phyloP scores from a whole-genome alignment of 495 filamentous ascomycete species.

The Venustampulla echinocandica region DNA sequence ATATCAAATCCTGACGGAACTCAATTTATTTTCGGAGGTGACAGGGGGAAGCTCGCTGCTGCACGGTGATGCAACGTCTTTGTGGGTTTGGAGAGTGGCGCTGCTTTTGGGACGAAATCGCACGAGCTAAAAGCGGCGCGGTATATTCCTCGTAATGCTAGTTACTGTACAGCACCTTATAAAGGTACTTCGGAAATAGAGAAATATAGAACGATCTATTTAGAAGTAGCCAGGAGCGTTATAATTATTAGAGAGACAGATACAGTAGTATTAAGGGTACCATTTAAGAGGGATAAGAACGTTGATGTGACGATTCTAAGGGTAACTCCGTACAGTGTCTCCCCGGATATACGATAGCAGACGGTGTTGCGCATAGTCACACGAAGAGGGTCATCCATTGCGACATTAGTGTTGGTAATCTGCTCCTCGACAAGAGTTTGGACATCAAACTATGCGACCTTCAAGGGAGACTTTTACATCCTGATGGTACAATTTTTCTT shows the following conservation, averaged over 20 bases:
- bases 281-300: no score
- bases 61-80: slow-evolving; percentile 13
- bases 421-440: slow-evolving; percentile 14
- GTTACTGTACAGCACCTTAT: no score
- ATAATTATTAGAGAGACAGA: no score
- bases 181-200: no score
- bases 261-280: no score
- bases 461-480: slow-evolving; percentile 15
- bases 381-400: slow-evolving; percentile 11
- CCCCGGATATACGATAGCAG: no score
- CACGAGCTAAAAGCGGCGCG: not conserved
- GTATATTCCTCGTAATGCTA: no score
- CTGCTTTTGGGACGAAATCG: no score
- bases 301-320: no score
- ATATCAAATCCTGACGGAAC: slow-evolving; percentile 3
- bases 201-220: no score
- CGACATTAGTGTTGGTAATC: slow-evolving; percentile 14
- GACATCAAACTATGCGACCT: slow-evolving; percentile 21
- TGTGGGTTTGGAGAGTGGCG: not conserved
- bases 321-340: no score
- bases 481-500: slow-evolving; percentile 5
- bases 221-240: no score
- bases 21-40: slow-evolving; percentile 4
- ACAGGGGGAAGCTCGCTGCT: slow-evolving; percentile 8
- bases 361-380: slow-evolving; percentile 11